phyloP scores from a whole-genome alignment of 352 stramenopile genomes.

The Phytopythium kandeliae region DNA sequence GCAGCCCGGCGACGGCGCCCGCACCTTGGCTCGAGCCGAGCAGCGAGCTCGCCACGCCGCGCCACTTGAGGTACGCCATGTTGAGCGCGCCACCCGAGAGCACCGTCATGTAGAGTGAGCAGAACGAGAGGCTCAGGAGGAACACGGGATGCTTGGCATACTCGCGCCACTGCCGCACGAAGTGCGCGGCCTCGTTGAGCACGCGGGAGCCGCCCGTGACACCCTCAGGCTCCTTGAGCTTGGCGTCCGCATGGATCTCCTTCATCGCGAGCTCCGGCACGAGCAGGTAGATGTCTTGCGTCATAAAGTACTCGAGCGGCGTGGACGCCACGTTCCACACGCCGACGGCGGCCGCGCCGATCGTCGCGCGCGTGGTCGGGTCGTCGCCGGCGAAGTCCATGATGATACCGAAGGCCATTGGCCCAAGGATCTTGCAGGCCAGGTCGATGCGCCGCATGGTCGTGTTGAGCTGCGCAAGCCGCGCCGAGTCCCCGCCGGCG shows the following conservation, averaged over 20 bases:
- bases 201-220: conserved; percentile 8
- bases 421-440: conserved; percentile 66
- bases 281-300: conserved; percentile 57
- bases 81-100: conserved; percentile 44
- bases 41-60: conserved; percentile 40
- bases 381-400: conserved; percentile 70
- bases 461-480: conserved; percentile 67
- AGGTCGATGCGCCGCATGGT: conserved; percentile 76
- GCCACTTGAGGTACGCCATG: conserved; percentile 62
- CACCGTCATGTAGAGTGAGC: conserved; percentile 56
- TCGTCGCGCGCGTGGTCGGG: conserved; percentile 53
- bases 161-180: conserved; percentile 27
- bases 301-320: conserved; percentile 76
- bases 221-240: not conserved
- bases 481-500: conserved; percentile 24
- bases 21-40: conserved; percentile 34
- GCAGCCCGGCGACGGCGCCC: conserved; percentile 38
- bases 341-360: conserved; percentile 51
- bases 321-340: conserved; percentile 81
- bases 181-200: conserved; percentile 15
- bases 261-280: conserved; percentile 38
- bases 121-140: conserved; percentile 48
- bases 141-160: conserved; percentile 47
- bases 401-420: conserved; percentile 69
- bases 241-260: conserved; percentile 5